phyloP scores from a whole-genome alignment of 441 rosid species.

The Corymbia calophylla region DNA sequence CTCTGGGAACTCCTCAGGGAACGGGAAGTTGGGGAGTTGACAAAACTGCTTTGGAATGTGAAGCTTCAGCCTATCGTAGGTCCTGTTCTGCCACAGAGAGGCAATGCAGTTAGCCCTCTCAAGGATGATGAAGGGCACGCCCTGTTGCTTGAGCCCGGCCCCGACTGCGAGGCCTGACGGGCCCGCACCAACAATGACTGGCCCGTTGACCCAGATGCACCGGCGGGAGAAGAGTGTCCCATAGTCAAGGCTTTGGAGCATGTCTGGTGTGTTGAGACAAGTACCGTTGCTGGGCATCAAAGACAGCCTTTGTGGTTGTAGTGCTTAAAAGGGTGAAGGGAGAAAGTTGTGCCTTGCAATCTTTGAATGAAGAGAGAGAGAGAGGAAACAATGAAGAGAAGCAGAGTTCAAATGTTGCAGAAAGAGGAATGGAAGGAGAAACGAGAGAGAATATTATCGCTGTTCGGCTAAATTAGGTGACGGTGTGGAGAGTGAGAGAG shows the following conservation, averaged over 20 bases:
- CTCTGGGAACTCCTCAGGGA: conserved; percentile 59
- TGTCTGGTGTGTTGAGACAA: conserved; percentile 29
- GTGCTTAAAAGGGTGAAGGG: neutral
- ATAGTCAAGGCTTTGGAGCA: conserved; percentile 16
- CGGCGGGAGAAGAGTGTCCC: conserved; percentile 31
- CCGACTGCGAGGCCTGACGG: conserved; percentile 81
- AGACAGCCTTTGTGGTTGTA: neutral
- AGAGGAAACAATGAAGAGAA: neutral
- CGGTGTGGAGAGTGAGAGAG: neutral
- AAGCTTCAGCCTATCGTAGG: conserved; percentile 78
- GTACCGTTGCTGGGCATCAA: neutral
- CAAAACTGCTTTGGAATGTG: conserved; percentile 85
- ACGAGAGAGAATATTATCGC: neutral
- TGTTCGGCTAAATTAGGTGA: neutral
- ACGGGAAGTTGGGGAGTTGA: conserved; percentile 52
- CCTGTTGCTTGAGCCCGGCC: conserved; percentile 47
- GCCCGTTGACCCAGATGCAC: conserved; percentile 83
- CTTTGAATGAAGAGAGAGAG: neutral
- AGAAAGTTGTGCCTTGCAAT: neutral
- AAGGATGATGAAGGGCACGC: conserved; percentile 68
- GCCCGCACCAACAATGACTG: conserved; percentile 82
- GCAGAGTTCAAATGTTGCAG: neutral
- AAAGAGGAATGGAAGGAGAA: neutral
- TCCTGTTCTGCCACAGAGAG: conserved; percentile 75
- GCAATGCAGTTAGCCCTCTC: conserved; percentile 79